These are phyloP conservation scores for Lepiota brunneoincarnata DNA, from an alignment of 768 basidiomycete genomes.

Conservation along the genomic window DNA sequence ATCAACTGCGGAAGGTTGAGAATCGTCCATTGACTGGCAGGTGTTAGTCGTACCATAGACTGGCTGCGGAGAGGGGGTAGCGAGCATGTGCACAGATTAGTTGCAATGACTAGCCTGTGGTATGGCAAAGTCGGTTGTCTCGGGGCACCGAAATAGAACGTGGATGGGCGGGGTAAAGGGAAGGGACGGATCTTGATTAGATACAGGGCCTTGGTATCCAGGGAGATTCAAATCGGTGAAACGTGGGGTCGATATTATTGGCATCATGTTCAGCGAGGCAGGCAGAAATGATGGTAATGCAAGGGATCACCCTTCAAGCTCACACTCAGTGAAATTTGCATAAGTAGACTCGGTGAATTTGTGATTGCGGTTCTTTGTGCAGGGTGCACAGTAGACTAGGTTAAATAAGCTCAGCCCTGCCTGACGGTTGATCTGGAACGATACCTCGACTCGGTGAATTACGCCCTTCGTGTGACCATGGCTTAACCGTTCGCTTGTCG, in stretches of 20 bases:
- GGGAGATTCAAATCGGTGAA: slow-evolving; percentile 1
- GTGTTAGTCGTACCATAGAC: neutral
- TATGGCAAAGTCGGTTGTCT: neutral
- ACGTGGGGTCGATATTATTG: neutral
- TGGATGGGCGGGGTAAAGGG: neutral
- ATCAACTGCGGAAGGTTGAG: neutral
- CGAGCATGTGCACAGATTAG: neutral
- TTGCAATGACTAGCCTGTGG: neutral
- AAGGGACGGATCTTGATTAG: neutral
- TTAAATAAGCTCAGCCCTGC: too few species aligned
- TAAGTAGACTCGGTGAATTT: too few species aligned
- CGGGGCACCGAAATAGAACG: slow-evolving; percentile 3
- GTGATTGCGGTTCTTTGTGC: too few species aligned
- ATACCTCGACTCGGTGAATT: too few species aligned
- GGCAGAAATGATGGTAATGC: neutral
- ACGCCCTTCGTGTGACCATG: too few species aligned
- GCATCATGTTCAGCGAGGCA: too few species aligned
- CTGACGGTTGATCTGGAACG: too few species aligned
- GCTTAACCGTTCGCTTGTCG: too few species aligned
- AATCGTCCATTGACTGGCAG: neutral
- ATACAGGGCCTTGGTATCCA: slow-evolving; percentile 8
- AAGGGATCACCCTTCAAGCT: neutral
- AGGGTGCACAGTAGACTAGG: too few species aligned
- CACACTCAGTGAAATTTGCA: too few species aligned
- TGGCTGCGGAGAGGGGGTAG: neutral